Evolutionary conservation across 169 alveolate genomes (phyloP).

Genomic region (Cryptosporidium parvum): DNA sequence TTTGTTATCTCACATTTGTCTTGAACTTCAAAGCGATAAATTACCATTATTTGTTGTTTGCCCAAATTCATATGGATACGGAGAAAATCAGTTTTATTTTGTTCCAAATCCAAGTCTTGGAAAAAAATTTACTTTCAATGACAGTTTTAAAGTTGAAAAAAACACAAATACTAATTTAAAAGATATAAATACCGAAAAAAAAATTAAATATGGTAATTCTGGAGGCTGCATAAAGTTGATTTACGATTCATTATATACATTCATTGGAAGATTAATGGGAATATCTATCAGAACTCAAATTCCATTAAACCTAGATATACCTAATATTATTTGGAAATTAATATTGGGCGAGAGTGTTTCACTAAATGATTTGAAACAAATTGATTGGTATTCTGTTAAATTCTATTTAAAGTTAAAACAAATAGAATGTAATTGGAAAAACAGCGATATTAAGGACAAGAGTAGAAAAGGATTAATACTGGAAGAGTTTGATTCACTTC

Average conservation of each 20-base stretch:
- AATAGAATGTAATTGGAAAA: conserved; percentile 28
- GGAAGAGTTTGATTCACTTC: conserved; percentile 52
- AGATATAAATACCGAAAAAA: conserved; percentile 9
- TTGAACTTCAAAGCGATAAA: conserved; percentile 85
- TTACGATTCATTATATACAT: conserved; percentile 82
- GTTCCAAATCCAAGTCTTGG: conserved; percentile 63
- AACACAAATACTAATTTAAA: neutral
- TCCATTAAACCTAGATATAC: conserved; percentile 84
- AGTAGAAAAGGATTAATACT: conserved; percentile 64
- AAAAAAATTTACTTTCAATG: conserved; percentile 77
- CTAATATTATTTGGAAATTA: conserved; percentile 87
- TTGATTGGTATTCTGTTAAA: conserved; percentile 84
- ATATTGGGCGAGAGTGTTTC: conserved; percentile 79
- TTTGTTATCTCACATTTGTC: conserved; percentile 83
- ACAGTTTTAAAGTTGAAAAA: neutral
- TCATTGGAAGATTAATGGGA: conserved; percentile 88
- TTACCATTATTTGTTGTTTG: conserved; percentile 85
- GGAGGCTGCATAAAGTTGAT: neutral
- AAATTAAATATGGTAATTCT: neutral
- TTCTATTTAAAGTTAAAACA: conserved; percentile 80
- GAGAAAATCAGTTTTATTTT: conserved; percentile 77
- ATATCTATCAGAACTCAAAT: conserved; percentile 86
- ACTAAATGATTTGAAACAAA: conserved; percentile 83
- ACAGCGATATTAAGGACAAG: conserved; percentile 46
- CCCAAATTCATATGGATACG: conserved; percentile 84